These are phyloP conservation scores for Hirsutella thompsonii DNA, from an alignment of 2,329 filamentous ascomycete genomes.

Conservation along the genomic window DNA sequence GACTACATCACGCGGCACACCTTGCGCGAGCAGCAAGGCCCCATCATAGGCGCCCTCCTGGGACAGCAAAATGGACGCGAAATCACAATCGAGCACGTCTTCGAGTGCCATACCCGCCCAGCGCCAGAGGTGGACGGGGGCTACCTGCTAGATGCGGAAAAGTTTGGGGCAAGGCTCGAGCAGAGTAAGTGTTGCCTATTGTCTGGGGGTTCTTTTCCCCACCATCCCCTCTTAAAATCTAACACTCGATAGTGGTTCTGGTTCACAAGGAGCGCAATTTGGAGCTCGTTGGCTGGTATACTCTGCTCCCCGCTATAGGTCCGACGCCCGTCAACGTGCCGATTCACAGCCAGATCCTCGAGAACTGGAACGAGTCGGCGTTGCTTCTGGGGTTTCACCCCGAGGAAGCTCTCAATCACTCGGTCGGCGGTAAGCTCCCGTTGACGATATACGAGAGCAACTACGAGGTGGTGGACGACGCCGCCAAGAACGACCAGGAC, in stretches of 20 bases:
- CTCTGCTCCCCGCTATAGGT: conserved; percentile 58
- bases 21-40: conserved; percentile 59
- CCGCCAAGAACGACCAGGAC: conserved; percentile 30
- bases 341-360: conserved; percentile 66
- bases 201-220: background rate
- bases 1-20: conserved; percentile 92
- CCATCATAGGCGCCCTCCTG: conserved; percentile 75
- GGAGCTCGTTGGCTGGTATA: conserved; percentile 88
- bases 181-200: conserved; percentile 59
- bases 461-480: conserved; percentile 63
- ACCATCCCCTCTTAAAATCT: background rate
- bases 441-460: conserved; percentile 83
- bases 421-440: conserved; percentile 68
- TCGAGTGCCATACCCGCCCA: conserved; percentile 56
- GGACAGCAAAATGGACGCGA: conserved; percentile 85
- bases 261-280: conserved; percentile 78
- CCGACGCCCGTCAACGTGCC: conserved; percentile 57
- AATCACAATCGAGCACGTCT: conserved; percentile 86
- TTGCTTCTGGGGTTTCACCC: conserved; percentile 82
- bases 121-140: conserved; percentile 36
- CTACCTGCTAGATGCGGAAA: conserved; percentile 50
- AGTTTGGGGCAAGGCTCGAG: conserved; percentile 68
- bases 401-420: conserved; percentile 35
- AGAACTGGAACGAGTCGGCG: conserved; percentile 70
- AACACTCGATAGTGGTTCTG: conserved; percentile 53